Conservation (phyloP, 2,329 filamentous ascomycete species). For the Drechslera avenae region DNA sequence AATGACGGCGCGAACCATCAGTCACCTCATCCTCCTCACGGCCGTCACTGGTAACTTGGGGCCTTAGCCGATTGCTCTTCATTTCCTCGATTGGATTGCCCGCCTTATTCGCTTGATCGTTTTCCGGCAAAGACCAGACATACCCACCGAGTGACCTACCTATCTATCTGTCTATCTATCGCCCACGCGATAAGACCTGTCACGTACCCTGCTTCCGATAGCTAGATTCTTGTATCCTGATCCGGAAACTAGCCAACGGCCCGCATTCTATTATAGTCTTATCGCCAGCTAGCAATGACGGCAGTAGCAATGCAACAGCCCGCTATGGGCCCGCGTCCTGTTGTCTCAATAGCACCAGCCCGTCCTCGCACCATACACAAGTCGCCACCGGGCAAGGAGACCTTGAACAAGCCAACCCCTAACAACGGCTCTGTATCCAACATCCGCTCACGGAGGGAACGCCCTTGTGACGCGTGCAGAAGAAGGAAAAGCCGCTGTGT, state of each 20-base stretch:
- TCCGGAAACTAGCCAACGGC: constrained; percentile 39
- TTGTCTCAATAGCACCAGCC: constrained; percentile 53
- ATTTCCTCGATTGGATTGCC: constrained; percentile 21
- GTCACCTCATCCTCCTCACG: constrained; percentile 51
- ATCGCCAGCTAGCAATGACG: constrained; percentile 47
- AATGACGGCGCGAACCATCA: constrained; percentile 52
- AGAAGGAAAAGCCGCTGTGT: constrained; percentile 77
- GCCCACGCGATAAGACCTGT: constrained; percentile 48
- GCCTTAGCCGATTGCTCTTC: constrained; percentile 28
- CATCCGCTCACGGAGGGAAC: constrained; percentile 48
- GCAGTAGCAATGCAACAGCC: constrained; percentile 47
- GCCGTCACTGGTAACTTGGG: constrained; percentile 48
- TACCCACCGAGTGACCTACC: constrained; percentile 14
- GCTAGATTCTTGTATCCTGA: constrained; percentile 21
- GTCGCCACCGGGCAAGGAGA: constrained; percentile 52
- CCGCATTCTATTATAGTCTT: constrained; percentile 36
- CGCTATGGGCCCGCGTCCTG: constrained; percentile 48
- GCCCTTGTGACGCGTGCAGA: constrained; percentile 69
- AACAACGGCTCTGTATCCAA: constrained; percentile 44
- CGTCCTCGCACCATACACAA: constrained; percentile 49
- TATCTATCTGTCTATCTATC: constrained; percentile 22
- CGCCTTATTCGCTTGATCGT: constrained; percentile 25
- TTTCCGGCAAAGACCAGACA: constrained; percentile 30
- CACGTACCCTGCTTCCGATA: constrained; percentile 23
- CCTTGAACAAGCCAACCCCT: constrained; percentile 47